A percentile compares a stretch with the other conserved stretches of the same genome.
phyloP scores from a whole-genome alignment of 169 alveolate genomes.

The Babesia microti region DNA sequence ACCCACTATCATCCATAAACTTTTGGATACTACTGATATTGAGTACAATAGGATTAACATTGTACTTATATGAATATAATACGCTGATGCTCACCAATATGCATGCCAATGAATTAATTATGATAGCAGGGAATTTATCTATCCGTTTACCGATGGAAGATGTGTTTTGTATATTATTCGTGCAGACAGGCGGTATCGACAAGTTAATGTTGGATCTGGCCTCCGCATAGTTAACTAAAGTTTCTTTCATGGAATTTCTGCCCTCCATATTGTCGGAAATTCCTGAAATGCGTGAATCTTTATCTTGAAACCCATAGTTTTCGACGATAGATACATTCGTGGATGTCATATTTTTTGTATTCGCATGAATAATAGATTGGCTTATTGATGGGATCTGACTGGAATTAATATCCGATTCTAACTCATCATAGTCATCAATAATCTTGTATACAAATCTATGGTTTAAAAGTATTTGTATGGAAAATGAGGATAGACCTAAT shows the following conservation, averaged over 20 bases:
- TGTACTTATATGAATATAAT: slow-evolving; percentile 14
- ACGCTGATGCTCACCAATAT: slow-evolving; percentile 6
- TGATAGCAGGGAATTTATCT: slow-evolving; percentile 5
- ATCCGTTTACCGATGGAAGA: no score
- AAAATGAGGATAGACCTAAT: slow-evolving; percentile 33
- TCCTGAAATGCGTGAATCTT: no score
- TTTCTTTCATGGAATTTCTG: no score
- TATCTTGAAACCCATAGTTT: slow-evolving; percentile 4
- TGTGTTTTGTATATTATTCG: slow-evolving; percentile 17
- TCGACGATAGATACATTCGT: not conserved
- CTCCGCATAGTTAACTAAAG: no score
- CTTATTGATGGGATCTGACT: no score
- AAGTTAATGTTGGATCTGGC: no score
- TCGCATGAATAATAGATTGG: not conserved
- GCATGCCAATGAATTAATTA: slow-evolving; percentile 16
- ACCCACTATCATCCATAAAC: slow-evolving; percentile 14
- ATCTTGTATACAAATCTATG: slow-evolving; percentile 33
- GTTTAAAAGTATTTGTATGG: slow-evolving; percentile 12
- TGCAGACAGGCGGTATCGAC: no score
- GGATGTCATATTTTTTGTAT: not conserved
- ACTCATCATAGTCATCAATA: slow-evolving; percentile 20
- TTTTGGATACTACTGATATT: slow-evolving; percentile 4
- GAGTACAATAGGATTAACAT: slow-evolving; percentile 5
- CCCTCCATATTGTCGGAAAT: no score
- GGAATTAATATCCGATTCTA: slow-evolving; percentile 18